Conservation (phyloP, 2,329 filamentous ascomycete species). For the Pochonia chlamydosporia region DNA sequence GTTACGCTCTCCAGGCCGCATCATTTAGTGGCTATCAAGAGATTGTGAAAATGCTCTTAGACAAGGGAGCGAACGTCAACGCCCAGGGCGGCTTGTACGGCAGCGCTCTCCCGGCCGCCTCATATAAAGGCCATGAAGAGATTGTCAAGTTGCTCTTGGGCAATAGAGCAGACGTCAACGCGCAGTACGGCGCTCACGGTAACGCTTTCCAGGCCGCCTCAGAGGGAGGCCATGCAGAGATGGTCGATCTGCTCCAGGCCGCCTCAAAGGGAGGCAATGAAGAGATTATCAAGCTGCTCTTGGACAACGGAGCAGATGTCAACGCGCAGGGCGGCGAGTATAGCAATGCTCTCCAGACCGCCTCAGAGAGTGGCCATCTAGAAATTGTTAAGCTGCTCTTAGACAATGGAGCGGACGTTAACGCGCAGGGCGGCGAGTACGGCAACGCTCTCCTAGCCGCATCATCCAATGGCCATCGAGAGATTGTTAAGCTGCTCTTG, state of each 20-base stretch:
- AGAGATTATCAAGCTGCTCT: slow-evolving; percentile 1
- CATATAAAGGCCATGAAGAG: too few species aligned
- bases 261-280: slow-evolving; percentile 7
- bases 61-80: background rate
- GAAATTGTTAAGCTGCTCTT: too few species aligned
- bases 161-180: slow-evolving; percentile 9
- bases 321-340: slow-evolving; percentile 5
- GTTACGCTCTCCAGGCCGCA: slow-evolving; percentile 7
- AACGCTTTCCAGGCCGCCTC: too few species aligned
- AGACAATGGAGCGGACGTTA: too few species aligned
- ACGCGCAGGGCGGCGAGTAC: too few species aligned
- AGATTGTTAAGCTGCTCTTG: slow-evolving; percentile 7
- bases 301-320: slow-evolving; percentile 10
- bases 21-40: slow-evolving; percentile 7
- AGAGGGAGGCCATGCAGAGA: background rate
- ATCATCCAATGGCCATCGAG: slow-evolving; percentile 4
- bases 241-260: slow-evolving; percentile 5
- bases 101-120: too few species aligned
- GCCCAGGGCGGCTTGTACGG: too few species aligned
- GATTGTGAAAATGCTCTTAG: slow-evolving; percentile 7
- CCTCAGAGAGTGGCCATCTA: background rate
- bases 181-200: background rate
- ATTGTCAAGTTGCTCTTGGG: background rate
- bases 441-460: slow-evolving; percentile 8
- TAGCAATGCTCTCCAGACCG: slow-evolving; percentile 7